Base-by-base conservation (phyloP, 2,329 filamentous ascomycete species). In the Verticillium isaacii region DNA sequence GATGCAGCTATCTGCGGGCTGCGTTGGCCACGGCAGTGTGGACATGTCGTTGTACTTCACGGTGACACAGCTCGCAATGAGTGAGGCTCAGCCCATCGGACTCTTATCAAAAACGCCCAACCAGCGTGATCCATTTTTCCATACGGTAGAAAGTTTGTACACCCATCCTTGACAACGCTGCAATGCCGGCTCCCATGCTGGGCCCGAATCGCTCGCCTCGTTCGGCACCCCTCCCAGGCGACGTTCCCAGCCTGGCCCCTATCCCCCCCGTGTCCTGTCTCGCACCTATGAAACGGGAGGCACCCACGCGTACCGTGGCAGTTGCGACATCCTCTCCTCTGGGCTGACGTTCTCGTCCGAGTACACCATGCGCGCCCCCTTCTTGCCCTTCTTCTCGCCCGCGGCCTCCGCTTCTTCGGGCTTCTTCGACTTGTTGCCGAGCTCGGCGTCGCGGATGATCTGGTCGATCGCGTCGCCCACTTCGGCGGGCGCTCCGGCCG, bases 291-390 rank as follows among this genome's bases (percentile, higher is more conserved):
- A 61, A 41, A 60, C 67, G 34, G 59, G 63, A 50, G 83, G 84
- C 70, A 80, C 79, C 74, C 85, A 90, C 69, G 88, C 87, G 79
- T 96, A 97, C 75, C 87, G 88, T 64, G 90, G 82, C 78, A 95
- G 79, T 71, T 80, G 78, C 32, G 92, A 89, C 91, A 96, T 93
- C 77, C 89, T 92, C 82, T 97, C 93, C 78, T 97, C 93, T 1
- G 92, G 91, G 70, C 91, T 95, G 70, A 88, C 79, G 62, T 90
- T 88, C 59, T 89, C 87, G 72, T 96, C 91, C 65, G 88, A 88
- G 78, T 95, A 97, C 34, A 96, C 82, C 84, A 97, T 88, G 73
- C 85, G 84, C 61, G 81, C 80, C 71, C 87, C 89, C 72, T 87
- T 85, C 82, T 89, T 89, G 19, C 76, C 75, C 70, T 86, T 86